Percentiles rank a stretch among this genome's conserved stretches.
Conservation (phyloP, 2,329 filamentous ascomycete genomes). For the Fusarium nelsonii region DNA sequence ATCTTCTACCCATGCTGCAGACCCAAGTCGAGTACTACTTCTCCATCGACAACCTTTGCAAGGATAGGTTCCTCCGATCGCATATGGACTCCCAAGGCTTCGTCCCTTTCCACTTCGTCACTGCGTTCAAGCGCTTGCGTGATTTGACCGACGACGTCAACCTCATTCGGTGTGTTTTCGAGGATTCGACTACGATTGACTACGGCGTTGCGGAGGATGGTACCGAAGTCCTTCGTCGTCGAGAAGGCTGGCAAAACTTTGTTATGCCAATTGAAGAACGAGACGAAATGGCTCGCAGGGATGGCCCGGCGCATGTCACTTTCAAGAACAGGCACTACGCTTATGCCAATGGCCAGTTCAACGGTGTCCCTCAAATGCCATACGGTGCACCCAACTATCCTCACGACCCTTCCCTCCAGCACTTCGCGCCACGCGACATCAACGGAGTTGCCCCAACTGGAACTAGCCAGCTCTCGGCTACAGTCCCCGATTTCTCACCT, state of each 20-base stretch:
- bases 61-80: conserved; percentile 87
- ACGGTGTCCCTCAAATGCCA: conserved; percentile 49
- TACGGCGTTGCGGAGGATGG: conserved; percentile 81
- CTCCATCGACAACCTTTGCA: conserved; percentile 93
- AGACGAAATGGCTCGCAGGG: conserved; percentile 78
- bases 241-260: conserved; percentile 83
- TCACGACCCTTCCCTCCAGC: conserved; percentile 48
- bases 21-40: conserved; percentile 90
- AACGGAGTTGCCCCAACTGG: conserved; percentile 47
- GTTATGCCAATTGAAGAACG: conserved; percentile 79
- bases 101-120: conserved; percentile 82
- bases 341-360: conserved; percentile 49
- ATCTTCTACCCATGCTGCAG: conserved; percentile 58
- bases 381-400: conserved; percentile 52
- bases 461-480: conserved; percentile 54
- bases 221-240: conserved; percentile 80
- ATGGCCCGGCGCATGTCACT: conserved; percentile 66
- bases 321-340: conserved; percentile 53
- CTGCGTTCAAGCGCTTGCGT: conserved; percentile 81
- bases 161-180: conserved; percentile 79
- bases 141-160: conserved; percentile 70
- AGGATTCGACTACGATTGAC: conserved; percentile 79
- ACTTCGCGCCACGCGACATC: conserved; percentile 55
- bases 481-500: conserved; percentile 57
- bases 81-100: conserved; percentile 98